Evolutionary conservation across 441 rosid genomes (phyloP), one percentile per base, ranked within the genome.

Genomic region (Populus hybrid): DNA sequence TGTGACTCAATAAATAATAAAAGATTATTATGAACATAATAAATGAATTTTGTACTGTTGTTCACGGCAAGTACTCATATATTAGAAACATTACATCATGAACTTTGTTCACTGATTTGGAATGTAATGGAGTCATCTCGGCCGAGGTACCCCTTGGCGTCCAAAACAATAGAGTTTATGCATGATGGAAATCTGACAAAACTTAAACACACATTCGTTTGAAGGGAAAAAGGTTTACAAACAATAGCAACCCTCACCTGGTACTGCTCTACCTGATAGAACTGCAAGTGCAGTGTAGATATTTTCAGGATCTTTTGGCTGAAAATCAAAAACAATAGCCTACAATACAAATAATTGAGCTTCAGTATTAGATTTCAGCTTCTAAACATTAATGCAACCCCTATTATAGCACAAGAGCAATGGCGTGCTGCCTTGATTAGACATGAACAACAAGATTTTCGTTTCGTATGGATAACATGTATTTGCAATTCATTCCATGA

Each of bases 221-320:
- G 35, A 33, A 33, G 35, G 35, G 35, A 33, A 33, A 33, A 33
- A 33, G 35, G 35, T 33, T 31, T 33, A 33, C 14, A 10, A 40
- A 40, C 45, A 40, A 40, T 40, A 64, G 24, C 56, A 45, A 45
- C 56, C 42, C 88, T 84, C 73, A 92, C 98, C 97, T 72, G 94
- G 87, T 24, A 89, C 73, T 42, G 87, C 75, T 89, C 84, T 82
- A 23, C 94, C 88, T 18, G 90, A 88, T 68, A 92, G 24, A 74
- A 84, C 87, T 56, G 89, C 91, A 59, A 94, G 74, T 11, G 92
- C 94, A 63, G 91, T 84, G 63, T 53, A 84, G 78, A 89, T 70
- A 76, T 87, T 83, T 80, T 90, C 95, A 45, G 97, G 95, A 67
- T 93, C 91, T 75, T 81, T 80, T 9, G 95, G 97, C 85, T 93